Conservation (phyloP, 2,329 filamentous ascomycete genomes). For the Colletotrichum sp. region DNA sequence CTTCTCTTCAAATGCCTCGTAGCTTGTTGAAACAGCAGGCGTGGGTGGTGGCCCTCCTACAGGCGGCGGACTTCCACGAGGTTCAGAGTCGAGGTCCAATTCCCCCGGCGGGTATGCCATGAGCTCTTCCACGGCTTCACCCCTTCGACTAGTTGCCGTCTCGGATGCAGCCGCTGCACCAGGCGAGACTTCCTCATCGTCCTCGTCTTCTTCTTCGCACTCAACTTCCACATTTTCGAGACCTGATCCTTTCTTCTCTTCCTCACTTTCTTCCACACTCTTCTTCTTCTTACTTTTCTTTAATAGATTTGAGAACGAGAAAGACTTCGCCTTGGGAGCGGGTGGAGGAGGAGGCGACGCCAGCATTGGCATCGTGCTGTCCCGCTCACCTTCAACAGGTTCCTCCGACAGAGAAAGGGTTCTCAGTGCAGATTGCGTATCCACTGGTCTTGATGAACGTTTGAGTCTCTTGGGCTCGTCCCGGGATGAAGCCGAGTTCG, state of each 20-base stretch:
- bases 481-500: background rate
- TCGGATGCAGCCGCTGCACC: accelerated
- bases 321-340: background rate
- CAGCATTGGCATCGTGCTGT: background rate
- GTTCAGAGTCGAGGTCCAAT: background rate
- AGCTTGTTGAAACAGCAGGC: background rate
- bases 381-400: background rate
- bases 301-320: background rate
- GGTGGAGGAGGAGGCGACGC: background rate
- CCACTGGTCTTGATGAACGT: background rate
- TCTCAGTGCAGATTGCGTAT: background rate
- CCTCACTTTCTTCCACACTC: background rate
- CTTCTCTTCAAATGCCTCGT: background rate
- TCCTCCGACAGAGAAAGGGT: background rate
- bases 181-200: accelerated
- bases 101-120: background rate
- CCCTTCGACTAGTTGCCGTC: accelerated
- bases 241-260: accelerated
- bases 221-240: background rate
- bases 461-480: accelerated
- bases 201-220: background rate
- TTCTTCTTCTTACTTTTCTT: background rate
- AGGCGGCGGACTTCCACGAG: background rate
- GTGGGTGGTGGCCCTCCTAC: accelerated
- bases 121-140: background rate